phyloP scores from a whole-genome alignment of 495 filamentous ascomycete species.

The Penicillium roqueforti region DNA sequence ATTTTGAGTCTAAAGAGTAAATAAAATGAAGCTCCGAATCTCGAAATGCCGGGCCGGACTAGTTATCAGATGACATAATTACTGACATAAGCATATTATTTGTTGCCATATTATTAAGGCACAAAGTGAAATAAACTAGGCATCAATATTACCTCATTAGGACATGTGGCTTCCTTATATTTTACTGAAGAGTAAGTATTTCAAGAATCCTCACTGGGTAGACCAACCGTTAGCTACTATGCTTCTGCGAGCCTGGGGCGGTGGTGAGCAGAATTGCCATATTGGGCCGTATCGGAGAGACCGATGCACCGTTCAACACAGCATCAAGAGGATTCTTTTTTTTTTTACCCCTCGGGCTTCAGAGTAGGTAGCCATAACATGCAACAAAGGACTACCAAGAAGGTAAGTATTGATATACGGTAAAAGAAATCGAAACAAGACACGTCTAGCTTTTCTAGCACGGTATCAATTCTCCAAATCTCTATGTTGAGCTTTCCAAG shows the following conservation, averaged over 20 bases:
- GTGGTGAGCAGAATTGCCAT: neutral
- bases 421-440: neutral
- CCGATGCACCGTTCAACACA: neutral
- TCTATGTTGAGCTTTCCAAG: neutral
- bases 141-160: neutral
- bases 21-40: conserved; percentile 1
- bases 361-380: neutral
- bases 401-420: neutral
- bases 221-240: neutral
- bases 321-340: neutral
- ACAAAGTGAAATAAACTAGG: neutral
- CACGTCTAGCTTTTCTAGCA: neutral
- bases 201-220: neutral
- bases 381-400: neutral
- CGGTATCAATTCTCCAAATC: neutral
- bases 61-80: conserved; percentile 10
- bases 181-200: neutral
- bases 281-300: neutral
- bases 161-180: neutral
- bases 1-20: conserved; percentile 18
- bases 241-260: neutral
- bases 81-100: neutral
- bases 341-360: neutral
- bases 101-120: neutral
- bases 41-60: neutral